Base-by-base conservation (phyloP, 164 flowering plant species). In the Tetracentron sinense region DNA sequence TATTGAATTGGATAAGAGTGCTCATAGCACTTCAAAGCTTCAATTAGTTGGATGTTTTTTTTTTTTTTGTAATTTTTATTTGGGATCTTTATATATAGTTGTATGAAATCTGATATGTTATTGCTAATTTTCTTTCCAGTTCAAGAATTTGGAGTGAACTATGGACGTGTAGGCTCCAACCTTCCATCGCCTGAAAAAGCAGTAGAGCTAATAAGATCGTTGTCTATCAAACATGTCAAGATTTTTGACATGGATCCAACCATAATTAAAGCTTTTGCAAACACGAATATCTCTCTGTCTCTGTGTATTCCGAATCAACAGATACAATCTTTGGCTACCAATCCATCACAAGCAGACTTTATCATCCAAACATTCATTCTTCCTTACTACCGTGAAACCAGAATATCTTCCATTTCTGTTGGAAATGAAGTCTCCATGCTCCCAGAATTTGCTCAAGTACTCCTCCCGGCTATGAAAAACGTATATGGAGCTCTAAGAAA, bases 351-450 rank as follows among this genome's bases (percentile, higher is more conserved):
- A 51, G 57, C 57, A 11, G 21, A 23, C 29, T 23, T 26, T 3
- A 33, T 31, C 29, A 22, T 52, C 22, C 7, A 16, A 51, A 16
- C 19, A 7, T 3, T 6, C 12, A 19, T 60, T 30, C 1, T 27
- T 17, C 35, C 38, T 27, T 60, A 27, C 30, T 60, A 42, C 30
- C 6, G 16, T 17, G 8, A 33, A 19, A 44, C 62, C 28, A 42
- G 33, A 14, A 59, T 59, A 15, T 22, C 26, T 42, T 59, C 51
- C 49, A 59, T 59, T 23, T 42, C 62, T 42, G 62, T 59, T 42
- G 62, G 62, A 23, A 59, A 42, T 42, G 51, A 59, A 29, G 55
- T 61, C 42, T 61, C 64, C 7, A 49, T 61, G 64, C 42, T 48
- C 38, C 64, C 64, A 29, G 44, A 21, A 31, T 33, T 57, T 57